Conservation (phyloP, 768 basidiomycete species). For the Ramaria sp. region DNA sequence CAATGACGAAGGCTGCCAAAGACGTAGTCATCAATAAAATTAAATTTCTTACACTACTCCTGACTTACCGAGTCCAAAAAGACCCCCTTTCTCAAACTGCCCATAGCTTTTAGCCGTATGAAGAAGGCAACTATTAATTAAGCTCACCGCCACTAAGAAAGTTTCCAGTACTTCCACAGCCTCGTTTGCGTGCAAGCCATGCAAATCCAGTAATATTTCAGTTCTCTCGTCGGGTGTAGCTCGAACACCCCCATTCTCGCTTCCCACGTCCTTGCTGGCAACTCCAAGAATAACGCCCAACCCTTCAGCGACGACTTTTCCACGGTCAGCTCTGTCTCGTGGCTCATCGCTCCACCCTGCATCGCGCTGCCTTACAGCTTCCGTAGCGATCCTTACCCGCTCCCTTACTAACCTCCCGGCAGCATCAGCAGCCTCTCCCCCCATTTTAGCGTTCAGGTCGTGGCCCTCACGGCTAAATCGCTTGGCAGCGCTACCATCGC, state of each 20-base stretch:
- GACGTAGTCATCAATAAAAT: conserved; percentile 6
- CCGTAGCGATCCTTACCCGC: conserved; percentile 62
- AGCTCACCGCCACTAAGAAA: conserved; percentile 76
- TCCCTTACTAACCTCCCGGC: conserved; percentile 81
- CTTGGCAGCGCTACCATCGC: conserved; percentile 93
- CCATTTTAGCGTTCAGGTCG: conserved; percentile 88
- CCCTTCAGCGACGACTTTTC: conserved; percentile 68
- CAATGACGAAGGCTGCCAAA: conserved; percentile 66
- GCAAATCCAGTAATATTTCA: conserved; percentile 80
- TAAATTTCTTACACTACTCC: background rate
- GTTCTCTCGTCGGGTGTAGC: conserved; percentile 79
- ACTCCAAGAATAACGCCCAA: conserved; percentile 86
- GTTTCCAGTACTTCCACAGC: conserved; percentile 85
- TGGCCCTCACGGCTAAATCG: conserved; percentile 90
- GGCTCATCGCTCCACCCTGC: conserved; percentile 75
- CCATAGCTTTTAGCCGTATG: background rate
- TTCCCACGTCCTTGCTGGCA: conserved; percentile 46
- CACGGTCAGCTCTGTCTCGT: conserved; percentile 63
- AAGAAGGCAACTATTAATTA: background rate
- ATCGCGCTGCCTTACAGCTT: conserved; percentile 64
- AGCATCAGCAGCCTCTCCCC: conserved; percentile 72
- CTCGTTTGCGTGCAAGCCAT: conserved; percentile 90
- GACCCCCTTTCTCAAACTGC: conserved; percentile 81
- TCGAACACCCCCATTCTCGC: conserved; percentile 32
- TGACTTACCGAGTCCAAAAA: conserved; percentile 67